Evolutionary conservation across 2,329 filamentous ascomycete genomes (phyloP), one percentile per base, ranked within the genome.

Genomic region (Davidsoniella australis): DNA sequence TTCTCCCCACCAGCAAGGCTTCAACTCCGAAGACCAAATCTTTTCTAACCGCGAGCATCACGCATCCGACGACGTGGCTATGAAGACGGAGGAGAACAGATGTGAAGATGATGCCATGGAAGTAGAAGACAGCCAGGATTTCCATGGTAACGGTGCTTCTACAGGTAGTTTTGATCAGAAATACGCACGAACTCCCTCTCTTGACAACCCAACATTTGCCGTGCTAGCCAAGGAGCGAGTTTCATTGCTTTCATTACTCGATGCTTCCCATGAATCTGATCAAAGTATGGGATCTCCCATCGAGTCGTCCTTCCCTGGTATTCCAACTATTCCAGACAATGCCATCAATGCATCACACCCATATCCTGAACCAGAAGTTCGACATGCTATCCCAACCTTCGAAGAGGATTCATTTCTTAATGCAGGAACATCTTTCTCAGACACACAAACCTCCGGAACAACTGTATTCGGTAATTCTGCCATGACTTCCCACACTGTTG

Each of bases 21-120:
- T 33, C 1, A 12, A 33, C 9, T 9, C 29, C 8, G 29, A 33
- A 33, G 73, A 67, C 57, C 73, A 71, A 37, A 69, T 78, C 48
- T 75, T 81, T 56, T 71, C 76, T 10, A 75, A 78, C 4, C 70
- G 72, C 16, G 70, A 80, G 57, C 71, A 73, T 44, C 76, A 75
- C 2, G 63, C 78, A 41, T 74, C 75, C 1, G 68, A 75, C 55
- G 64, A 71, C 52, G 71, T 75, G 51, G 66, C 69, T 9, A 66
- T 67, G 16, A 63, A 68, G 50, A 60, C 58, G 0, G 58, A 62
- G 39, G 55, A 59, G 8, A 16, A 12, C 2, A 7, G 8, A 18
- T 17, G n/a, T 43, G 17, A n/a, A 18, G 47, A 47, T 12, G 39
- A 33, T 26, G 16, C 12, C 24, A 49, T 53, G n/a, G 58, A 63